Evolutionary conservation across 257 asterid species (phyloP).

Genomic region (Linderniella brevidens): DNA sequence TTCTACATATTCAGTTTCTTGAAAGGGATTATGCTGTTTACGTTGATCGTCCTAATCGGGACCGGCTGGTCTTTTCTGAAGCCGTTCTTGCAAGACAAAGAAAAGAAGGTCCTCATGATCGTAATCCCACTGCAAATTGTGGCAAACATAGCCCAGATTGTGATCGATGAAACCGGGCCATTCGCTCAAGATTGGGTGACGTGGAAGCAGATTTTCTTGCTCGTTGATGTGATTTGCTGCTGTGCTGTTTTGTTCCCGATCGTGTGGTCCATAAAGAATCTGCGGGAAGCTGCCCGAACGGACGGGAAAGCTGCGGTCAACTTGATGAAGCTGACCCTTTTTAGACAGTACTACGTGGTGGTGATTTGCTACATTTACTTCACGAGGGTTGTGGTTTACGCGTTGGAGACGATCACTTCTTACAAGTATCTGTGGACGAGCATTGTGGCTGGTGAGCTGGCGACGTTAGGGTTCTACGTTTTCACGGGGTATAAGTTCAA

Average conservation of each 20-base stretch:
- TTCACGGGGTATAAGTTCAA: constrained; percentile 67
- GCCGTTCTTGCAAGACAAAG: constrained; percentile 78
- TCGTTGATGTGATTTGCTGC: constrained; percentile 69
- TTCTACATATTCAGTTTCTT: constrained; percentile 57
- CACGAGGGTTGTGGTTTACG: constrained; percentile 80
- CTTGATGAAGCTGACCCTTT: constrained; percentile 71
- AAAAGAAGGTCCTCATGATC: constrained; percentile 70
- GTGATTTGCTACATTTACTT: constrained; percentile 81
- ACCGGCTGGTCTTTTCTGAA: constrained; percentile 86
- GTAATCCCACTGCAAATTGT: constrained; percentile 73
- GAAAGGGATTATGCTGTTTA: constrained; percentile 53
- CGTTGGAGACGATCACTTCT: constrained; percentile 65
- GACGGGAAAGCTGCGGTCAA: constrained; percentile 92
- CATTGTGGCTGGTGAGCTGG: constrained; percentile 63
- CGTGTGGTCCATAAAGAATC: constrained; percentile 81
- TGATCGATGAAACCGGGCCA: constrained; percentile 70
- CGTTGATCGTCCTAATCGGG: constrained; percentile 67
- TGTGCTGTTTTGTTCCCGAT: constrained; percentile 76
- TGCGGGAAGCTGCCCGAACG: constrained; percentile 71
- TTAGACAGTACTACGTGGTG: constrained; percentile 68
- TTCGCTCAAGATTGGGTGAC: constrained; percentile 58
- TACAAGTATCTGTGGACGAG: constrained; percentile 79
- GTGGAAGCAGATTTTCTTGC: constrained; percentile 71
- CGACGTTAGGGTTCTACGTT: constrained; percentile 54
- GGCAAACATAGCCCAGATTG: constrained; percentile 76